Evolutionary conservation across 2,329 filamentous ascomycete genomes (phyloP).

Genomic region (Dactylellina drechsleri): DNA sequence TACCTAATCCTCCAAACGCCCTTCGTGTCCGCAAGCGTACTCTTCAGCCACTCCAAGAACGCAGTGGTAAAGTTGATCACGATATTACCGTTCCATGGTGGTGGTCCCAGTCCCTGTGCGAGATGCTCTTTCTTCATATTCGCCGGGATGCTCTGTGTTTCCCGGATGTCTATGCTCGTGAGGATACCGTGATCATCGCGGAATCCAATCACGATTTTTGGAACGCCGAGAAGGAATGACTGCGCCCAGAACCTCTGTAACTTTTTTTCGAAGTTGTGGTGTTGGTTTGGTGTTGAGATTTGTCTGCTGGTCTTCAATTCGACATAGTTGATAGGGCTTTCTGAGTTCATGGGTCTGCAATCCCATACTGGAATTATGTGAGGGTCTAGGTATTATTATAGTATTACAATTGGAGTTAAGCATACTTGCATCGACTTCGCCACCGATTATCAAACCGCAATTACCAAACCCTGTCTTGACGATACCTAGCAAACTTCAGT

Average conservation of each 20-base stretch:
- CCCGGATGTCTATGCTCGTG: slow-evolving; percentile 77
- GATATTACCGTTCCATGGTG: slow-evolving; percentile 86
- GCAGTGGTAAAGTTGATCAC: slow-evolving; percentile 88
- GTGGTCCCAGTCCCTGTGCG: slow-evolving; percentile 29
- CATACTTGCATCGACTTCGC: slow-evolving; percentile 89
- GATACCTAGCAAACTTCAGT: slow-evolving; percentile 63
- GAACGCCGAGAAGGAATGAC: slow-evolving; percentile 91
- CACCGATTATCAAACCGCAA: slow-evolving; percentile 79
- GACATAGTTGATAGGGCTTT: slow-evolving; percentile 84
- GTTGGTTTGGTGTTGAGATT: slow-evolving; percentile 74
- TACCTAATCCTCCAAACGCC: slow-evolving; percentile 85
- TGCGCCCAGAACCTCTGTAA: slow-evolving; percentile 97
- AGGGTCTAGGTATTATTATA: background rate
- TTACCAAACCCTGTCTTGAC: slow-evolving; percentile 87
- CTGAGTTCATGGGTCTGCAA: slow-evolving; percentile 74
- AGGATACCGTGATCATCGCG: slow-evolving; percentile 78
- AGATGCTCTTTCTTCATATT: slow-evolving; percentile 71
- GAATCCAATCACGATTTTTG: slow-evolving; percentile 90
- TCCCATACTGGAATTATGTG: slow-evolving; percentile 74
- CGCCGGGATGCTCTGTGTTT: slow-evolving; percentile 80
- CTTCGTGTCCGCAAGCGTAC: slow-evolving; percentile 71
- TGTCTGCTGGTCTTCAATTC: slow-evolving; percentile 91
- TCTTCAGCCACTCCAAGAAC: slow-evolving; percentile 77
- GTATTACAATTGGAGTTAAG: background rate
- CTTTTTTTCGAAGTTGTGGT: slow-evolving; percentile 84